A percentile compares a stretch with the other conserved stretches of the same genome.
These are phyloP conservation scores for Lithospermum erythrorhizon DNA, from an alignment of 257 asterid species.

Conservation along the genomic window DNA sequence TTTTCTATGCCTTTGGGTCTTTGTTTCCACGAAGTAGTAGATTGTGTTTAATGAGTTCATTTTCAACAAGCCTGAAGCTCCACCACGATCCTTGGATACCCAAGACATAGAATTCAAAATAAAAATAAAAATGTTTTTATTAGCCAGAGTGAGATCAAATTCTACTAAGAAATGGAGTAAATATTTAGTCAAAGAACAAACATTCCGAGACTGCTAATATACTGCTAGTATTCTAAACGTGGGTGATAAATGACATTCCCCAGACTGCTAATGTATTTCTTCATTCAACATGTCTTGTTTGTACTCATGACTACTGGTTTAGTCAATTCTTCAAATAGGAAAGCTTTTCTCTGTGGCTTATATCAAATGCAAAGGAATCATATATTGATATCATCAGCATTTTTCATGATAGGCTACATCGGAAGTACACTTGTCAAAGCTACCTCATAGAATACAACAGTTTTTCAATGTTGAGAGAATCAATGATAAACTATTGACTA, in stretches of 20 bases:
- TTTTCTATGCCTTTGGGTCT: not conserved
- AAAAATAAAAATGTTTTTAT: no score
- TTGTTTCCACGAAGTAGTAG: not conserved
- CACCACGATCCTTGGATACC: no score
- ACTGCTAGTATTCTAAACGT: not conserved
- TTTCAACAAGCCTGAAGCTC: no score
- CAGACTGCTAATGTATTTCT: not conserved
- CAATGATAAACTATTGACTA: constrained; percentile 27
- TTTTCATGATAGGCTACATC: constrained; percentile 64
- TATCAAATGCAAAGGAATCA: not conserved
- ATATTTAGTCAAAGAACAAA: no score
- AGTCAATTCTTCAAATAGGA: no score
- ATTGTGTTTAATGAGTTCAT: no score
- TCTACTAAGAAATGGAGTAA: no score
- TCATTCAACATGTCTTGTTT: not conserved
- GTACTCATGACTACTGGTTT: not conserved
- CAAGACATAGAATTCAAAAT: no score
- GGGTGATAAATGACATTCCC: not conserved
- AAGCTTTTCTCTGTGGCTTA: not conserved
- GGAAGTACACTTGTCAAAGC: constrained; percentile 47
- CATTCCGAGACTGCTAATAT: no score
- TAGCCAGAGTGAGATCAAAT: no score
- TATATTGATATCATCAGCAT: not conserved
- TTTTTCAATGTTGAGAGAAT: constrained; percentile 49
- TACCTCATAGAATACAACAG: constrained; percentile 58